Base-by-base conservation (phyloP, 2,329 filamentous ascomycete genomes). In the Fusarium bulbicola region DNA sequence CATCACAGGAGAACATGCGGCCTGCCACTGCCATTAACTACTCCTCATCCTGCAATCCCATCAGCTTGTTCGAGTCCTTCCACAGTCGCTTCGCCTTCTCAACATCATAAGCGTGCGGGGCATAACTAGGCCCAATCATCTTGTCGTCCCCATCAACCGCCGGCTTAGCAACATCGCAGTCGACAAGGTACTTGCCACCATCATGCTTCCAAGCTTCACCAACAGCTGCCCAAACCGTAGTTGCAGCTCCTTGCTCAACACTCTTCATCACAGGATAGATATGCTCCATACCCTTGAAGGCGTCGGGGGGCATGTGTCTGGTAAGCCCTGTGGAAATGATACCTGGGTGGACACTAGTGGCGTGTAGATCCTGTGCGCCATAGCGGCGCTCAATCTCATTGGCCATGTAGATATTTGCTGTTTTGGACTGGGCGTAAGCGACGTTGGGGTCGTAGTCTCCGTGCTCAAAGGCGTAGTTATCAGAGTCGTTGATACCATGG, bases 341-440 rank as follows among this genome's bases (percentile, higher is more conserved):
- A 2, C 73, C 75, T 3, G 73, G 73, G 16, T 76, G 73, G 3
- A 77, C 14, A 26, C 71, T 76, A 1, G 66, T 73, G 0, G 74
- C 67, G 24, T 77, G 73, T 1, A 77, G 45, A 1, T 70, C n/a
- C 1, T 45, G 15, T 2, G n/a, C 18, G 13, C 69, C 67, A 7
- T 74, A 74, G 10, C 65, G 65, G 6, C 74, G 63, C 32, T 77
- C 73, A 0, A 77, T 66, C n/a, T 77, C 68, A 18, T 70, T 77
- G 11, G 73, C 70, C 74, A 77, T 77, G 60, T 75, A 77, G 28
- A 66, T 64, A 6, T 75, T 74, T 13, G 71, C 75, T 4, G 69
- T 74, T 28, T 77, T 77, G 13, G 74, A 73, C 21, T 75, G 72
- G 20, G 13, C 71, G 21, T 76, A 77, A 8, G 73, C 68, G 7